These are phyloP conservation scores for Mimosa bimucronata DNA, from an alignment of 306 rosid genomes.

Conservation along the genomic window DNA sequence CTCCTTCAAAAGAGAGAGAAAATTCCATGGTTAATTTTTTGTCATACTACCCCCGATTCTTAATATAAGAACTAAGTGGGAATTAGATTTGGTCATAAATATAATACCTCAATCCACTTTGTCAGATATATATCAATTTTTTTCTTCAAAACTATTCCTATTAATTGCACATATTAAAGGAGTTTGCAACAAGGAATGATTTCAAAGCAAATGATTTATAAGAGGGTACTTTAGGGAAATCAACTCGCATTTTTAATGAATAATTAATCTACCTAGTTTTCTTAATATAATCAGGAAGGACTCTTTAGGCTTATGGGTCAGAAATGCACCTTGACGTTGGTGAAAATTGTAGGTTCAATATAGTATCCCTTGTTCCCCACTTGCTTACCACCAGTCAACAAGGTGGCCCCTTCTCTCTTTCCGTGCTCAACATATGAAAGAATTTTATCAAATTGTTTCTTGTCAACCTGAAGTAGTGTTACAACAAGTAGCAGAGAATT, in stretches of 20 bases:
- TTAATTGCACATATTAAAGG: no score
- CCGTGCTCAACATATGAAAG: slow-evolving; percentile 76
- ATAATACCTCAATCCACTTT: no score
- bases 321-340: slow-evolving; percentile 64
- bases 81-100: no score
- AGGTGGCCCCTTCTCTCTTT: slow-evolving; percentile 82
- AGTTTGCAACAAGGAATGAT: no score
- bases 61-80: no score
- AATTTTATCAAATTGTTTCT: slow-evolving; percentile 74
- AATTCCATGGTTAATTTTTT: not conserved
- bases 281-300: no score
- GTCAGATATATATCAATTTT: no score
- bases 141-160: no score
- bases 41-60: not conserved
- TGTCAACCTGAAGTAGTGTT: slow-evolving; percentile 61
- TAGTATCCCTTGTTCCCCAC: slow-evolving; percentile 76
- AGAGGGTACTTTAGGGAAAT: no score
- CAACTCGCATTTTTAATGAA: no score
- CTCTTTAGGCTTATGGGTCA: not conserved
- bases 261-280: no score
- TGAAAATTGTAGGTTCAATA: slow-evolving; percentile 82
- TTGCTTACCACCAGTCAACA: slow-evolving; percentile 72
- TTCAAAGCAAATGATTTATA: no score
- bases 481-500: slow-evolving; percentile 15
- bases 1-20: slow-evolving; percentile 48